These are phyloP conservation scores for Odontarrhena argentea DNA, from an alignment of 345 rosid species.

Conservation along the genomic window DNA sequence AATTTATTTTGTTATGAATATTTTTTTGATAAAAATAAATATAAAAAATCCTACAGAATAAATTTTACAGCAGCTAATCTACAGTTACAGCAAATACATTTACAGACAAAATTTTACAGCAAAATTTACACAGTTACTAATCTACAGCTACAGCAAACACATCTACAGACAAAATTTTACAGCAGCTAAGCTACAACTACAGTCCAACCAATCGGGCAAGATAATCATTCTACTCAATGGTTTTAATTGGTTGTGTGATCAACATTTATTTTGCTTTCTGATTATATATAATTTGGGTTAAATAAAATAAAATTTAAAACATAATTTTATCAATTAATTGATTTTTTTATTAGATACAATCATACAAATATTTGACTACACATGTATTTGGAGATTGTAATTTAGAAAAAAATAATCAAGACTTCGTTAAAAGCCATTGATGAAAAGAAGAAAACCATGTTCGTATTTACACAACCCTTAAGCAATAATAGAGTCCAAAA, in stretches of 20 bases:
- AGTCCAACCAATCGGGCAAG: no score
- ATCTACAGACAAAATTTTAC: no score
- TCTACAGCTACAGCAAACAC: no score
- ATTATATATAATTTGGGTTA: background rate
- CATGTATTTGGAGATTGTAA: background rate
- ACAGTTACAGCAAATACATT: no score
- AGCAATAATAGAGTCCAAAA: background rate
- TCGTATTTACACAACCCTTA: background rate
- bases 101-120: no score
- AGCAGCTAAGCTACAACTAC: no score
- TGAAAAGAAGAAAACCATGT: background rate
- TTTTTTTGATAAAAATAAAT: no score
- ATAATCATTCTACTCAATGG: slow-evolving; percentile 1
- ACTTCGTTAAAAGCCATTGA: background rate
- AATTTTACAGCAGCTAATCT: no score
- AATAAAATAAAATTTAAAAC: background rate
- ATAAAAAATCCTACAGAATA: no score
- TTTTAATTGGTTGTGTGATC: background rate
- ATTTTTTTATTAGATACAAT: background rate
- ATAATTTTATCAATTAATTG: no score
- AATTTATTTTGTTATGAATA: no score
- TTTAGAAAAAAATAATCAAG: background rate
- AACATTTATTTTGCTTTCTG: background rate
- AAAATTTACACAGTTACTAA: no score
- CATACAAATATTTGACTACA: background rate